Evolutionary conservation across 148 eudicot genomes (phyloP), one percentile per base, ranked within the genome.

Genomic region (Heliosperma pusillum): DNA sequence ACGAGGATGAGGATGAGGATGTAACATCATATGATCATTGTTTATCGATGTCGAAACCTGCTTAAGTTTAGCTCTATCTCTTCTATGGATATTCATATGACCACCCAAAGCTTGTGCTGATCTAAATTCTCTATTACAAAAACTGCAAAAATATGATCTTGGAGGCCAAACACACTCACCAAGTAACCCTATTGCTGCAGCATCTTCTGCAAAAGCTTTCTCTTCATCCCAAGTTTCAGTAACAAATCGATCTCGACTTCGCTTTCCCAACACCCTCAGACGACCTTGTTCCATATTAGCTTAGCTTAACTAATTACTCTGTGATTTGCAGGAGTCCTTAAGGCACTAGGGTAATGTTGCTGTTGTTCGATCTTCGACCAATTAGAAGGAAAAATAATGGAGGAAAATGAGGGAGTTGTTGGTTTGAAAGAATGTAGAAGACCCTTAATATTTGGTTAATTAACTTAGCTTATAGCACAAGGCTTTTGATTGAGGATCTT

Each of bases 51-150:
- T 66, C 7, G 87, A 79, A 63, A 84, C 74, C 12, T 85, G 89
- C 82, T 86, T 90, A 2, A 87, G 82, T 50, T 85, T 89, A 66
- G 98, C 98, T 65, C 93, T 85, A 77, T 93, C 96, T 69, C 96
- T 74, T 45, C 98, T 77, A 73, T 93, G 98, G 53, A 93, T 92
- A 78, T 93, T 93, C 98, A 93, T 91, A 76, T 93, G 98, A 74
- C 98, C 98, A 3, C 98, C 98, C 36, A 93, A 78, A 56, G 98
- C 98, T 84, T 93, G 98, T 50, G 98, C 98, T 12, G 98, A 93
- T 85, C 90, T 79, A 60, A 93, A 91, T 52, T 93, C 96, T 67
- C 96, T 84, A 44, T 85, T 86, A 70, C 98, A 93, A 64, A 93
- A 93, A 81, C 79, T 86, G 72, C 98, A 93, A 73, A 89, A 60